Evolutionary conservation across 1,284 basidiomycete species (phyloP), one percentile per base, ranked within the genome.

Genomic region (Neolentinus lepideus): DNA sequence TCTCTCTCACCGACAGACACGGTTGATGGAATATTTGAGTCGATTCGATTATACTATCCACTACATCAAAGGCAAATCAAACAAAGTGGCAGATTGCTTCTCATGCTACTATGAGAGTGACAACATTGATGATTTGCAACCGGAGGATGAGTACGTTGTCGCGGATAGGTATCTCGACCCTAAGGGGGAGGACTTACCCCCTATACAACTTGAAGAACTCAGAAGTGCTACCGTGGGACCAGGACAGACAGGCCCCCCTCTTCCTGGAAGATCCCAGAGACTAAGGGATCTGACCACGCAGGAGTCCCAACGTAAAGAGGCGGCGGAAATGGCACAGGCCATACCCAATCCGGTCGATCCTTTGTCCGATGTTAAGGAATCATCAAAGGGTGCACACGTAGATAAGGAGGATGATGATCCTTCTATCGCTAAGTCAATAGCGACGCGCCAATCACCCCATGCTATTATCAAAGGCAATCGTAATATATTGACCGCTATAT

Each of bases 111-210:
- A 52, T 6, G 19, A 33, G 4, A 26, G 16, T 12, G 50, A 55
- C 29, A 31, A 19, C 14, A 10, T 24, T 4, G 35, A 36, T 24
- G 51, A 51, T 2, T 16, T 2, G n/a, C 48, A 35, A 14, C 16
- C 26, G 3, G 27, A 29, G 26, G 16, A 31, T 26, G 56, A 60
- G 2, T 60, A 52, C 22, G 58, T 60, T 1, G n/a, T 27, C n/a
- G 14, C 43, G 19, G 60, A 61, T 47, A n/a, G 1, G 19, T 35
- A 52, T 0, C 51, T 61, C 8, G 58, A 61, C 45, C 58, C 58
- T 1, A 54, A 59, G 33, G 58, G 58, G 2, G 58, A 61, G 24
- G 56, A 60, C 50, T 51, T 56, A 14, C 58, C 56, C 14, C n/a
- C 26, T 16, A 25, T 24, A 8, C 14, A 31, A 22, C 11, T 19